Base-by-base conservation (phyloP, 192 early-diverging fungal genomes). In the Funneliformis mosseae region DNA sequence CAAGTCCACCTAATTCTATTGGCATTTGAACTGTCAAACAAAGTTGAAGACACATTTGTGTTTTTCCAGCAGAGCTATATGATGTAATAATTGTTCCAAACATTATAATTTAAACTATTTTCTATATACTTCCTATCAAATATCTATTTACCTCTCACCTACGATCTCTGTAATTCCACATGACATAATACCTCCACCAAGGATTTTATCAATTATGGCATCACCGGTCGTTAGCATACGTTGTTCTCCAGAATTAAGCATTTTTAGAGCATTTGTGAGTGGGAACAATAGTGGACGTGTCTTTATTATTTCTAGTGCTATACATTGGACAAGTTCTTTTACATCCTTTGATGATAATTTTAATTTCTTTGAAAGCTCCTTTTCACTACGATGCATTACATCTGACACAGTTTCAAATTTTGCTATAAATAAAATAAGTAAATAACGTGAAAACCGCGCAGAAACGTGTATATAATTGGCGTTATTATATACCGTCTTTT, bases 1-100 rank as follows among this genome's bases (percentile, higher is more conserved):
- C 85, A 12, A 93, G 84, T 0, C 91, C 91, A 9, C 94, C 92
- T 8, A 83, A 39, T 1, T 83, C 66, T 28, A 63, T 67, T 10
- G 93, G 92, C 43, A 92, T 83, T 74, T 96, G 93, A 0, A 87
- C 92, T 12, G 89, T 89, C 8, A 95, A 80, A 43, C 91, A 90
- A 43, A 97, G 81, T 81, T 98, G 97, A 67, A 98, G 80, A 33
- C 92, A 92, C 8, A 98, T 81, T 77, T 96, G 94, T 0, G 97
- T 95, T 78, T 98, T 98, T 21, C 97, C 97, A 4, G 90, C 85
- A 33, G 90, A 91, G 74, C 94, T 95, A 74, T 33, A 73, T 23
- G n/a, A 10, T 33, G 8, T 12, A 48, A 39, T 75, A 71, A 38
- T 74, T 28, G 6, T 39, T 68, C 25, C 50, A 77, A 14, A 28